These are phyloP conservation scores for Trichoderma guizhouense DNA, from an alignment of 2,329 filamentous ascomycete species.

Conservation along the genomic window DNA sequence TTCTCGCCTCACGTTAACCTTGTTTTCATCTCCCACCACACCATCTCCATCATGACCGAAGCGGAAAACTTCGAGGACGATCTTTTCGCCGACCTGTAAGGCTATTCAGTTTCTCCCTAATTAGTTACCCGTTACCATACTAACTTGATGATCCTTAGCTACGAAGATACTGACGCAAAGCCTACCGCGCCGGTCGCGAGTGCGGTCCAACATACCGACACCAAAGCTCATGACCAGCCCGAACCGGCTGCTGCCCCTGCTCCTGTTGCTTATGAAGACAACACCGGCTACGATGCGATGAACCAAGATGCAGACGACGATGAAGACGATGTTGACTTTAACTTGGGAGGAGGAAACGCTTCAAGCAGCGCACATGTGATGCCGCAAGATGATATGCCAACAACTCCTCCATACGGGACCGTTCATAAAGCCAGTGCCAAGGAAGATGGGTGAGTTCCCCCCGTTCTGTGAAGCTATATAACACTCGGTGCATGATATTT, in stretches of 20 bases:
- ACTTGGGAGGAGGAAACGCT: constrained; percentile 44
- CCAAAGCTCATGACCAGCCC: not conserved
- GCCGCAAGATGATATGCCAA: constrained; percentile 31
- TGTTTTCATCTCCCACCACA: not conserved
- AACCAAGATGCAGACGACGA: constrained; percentile 47
- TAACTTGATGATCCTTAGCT: constrained; percentile 41
- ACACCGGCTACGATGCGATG: constrained; percentile 40
- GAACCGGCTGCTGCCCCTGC: constrained; percentile 20
- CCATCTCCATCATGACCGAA: constrained; percentile 62
- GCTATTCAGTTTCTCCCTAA: not conserved
- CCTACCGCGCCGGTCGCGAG: constrained; percentile 25
- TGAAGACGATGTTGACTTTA: constrained; percentile 58
- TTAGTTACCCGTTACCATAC: not conserved
- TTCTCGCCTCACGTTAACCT: not conserved
- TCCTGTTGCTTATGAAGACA: constrained; percentile 23
- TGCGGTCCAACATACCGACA: constrained; percentile 2
- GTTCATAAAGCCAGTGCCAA: constrained; percentile 62
- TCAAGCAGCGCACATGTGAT: constrained; percentile 13
- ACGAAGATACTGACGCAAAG: constrained; percentile 60
- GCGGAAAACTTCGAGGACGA: constrained; percentile 84
- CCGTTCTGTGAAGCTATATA: not conserved
- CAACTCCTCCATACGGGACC: constrained; percentile 35
- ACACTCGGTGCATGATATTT: not conserved
- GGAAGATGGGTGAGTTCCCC: constrained; percentile 43
- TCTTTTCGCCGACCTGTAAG: constrained; percentile 93